Conservation (phyloP, 2,329 filamentous ascomycete genomes). For the Tolypocladium tundrense region DNA sequence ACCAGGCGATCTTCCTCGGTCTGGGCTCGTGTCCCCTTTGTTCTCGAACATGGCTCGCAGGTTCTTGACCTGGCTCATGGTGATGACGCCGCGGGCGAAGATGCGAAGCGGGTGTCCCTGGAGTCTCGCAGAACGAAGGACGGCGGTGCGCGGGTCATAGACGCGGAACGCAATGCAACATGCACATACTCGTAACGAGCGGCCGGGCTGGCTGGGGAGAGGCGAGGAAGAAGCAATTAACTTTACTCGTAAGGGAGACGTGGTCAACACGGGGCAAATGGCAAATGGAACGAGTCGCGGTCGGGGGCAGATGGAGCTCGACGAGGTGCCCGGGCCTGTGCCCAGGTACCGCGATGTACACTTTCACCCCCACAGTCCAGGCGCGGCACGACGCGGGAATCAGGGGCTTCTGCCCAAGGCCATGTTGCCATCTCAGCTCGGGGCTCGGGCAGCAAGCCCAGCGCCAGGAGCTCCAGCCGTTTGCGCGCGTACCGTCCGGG, state of each 20-base stretch:
- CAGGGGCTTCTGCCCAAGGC: background rate
- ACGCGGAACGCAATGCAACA: background rate
- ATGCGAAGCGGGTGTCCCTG: background rate
- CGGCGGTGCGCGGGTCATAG: background rate
- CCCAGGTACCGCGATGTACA: constrained; percentile 1
- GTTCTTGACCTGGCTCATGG: constrained; percentile 61
- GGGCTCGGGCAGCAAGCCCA: background rate
- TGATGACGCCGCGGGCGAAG: constrained; percentile 15
- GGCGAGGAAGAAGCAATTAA: background rate
- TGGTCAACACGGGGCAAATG: background rate
- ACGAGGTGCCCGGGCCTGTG: background rate
- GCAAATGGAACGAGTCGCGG: background rate
- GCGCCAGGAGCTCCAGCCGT: background rate
- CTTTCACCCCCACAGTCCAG: background rate
- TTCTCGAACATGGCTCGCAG: constrained; percentile 74
- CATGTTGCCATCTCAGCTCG: background rate
- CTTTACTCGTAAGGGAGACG: background rate
- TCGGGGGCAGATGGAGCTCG: background rate
- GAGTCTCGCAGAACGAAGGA: background rate
- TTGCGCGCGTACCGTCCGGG: background rate
- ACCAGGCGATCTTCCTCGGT: constrained; percentile 60
- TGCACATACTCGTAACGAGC: background rate
- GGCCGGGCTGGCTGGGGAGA: background rate
- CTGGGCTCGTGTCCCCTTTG: constrained; percentile 54
- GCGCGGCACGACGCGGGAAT: background rate